Conservation (phyloP, 805 yeast species). For the Dipodascus geniculatus region DNA sequence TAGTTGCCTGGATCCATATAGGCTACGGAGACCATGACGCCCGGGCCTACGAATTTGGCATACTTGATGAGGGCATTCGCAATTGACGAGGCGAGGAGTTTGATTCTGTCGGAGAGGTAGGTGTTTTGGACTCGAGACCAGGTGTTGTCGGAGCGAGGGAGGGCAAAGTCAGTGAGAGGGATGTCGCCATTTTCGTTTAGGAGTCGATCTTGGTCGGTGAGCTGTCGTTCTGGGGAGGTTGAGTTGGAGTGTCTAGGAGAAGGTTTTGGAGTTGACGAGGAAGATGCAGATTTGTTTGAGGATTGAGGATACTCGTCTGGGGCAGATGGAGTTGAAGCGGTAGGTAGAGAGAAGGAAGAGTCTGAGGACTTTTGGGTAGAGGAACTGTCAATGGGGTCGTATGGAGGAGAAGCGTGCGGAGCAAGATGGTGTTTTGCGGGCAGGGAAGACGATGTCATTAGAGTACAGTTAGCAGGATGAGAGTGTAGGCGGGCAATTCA, state of each 20-base stretch:
- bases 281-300: constrained; percentile 4
- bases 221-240: background rate
- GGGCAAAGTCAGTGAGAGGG: background rate
- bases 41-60: constrained; percentile 70
- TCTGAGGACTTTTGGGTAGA: background rate
- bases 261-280: background rate
- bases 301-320: background rate
- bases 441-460: no score
- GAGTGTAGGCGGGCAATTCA: no score
- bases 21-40: constrained; percentile 78
- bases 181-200: background rate
- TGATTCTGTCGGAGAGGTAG: background rate
- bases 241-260: background rate
- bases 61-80: constrained; percentile 36
- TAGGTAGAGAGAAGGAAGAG: no score
- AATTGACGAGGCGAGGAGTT: background rate
- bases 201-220: background rate
- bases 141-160: background rate
- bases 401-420: no score
- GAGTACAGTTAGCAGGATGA: no score
- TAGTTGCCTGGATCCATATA: constrained; percentile 94
- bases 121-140: background rate
- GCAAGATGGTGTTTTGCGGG: no score
- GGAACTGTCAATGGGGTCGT: no score
- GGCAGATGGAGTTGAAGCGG: background rate